A percentile compares a stretch with the other conserved stretches of the same genome.
phyloP scores from a whole-genome alignment of 2,329 filamentous ascomycete genomes.

The Arachnomyces sp. region DNA sequence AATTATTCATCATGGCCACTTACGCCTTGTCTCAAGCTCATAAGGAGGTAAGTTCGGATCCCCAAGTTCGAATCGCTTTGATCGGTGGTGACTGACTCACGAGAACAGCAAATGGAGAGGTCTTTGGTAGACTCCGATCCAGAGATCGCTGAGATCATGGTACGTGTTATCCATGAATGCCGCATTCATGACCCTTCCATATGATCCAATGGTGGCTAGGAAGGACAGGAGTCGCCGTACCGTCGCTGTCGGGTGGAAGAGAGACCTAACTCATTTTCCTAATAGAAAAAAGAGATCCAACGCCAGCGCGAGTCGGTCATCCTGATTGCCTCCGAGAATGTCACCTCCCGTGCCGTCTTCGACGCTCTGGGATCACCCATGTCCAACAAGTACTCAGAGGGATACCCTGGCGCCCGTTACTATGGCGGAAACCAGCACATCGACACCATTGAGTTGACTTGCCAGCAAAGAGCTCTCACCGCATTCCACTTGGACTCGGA shows the following conservation, averaged over 20 bases:
- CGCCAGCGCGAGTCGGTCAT: conserved; percentile 98
- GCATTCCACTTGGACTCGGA: conserved; percentile 78
- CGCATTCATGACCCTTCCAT: too few species aligned
- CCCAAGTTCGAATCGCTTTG: conserved; percentile 13
- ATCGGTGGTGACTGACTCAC: conserved; percentile 26
- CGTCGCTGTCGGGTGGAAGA: too few species aligned
- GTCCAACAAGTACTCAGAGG: conserved; percentile 99
- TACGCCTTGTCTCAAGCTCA: conserved; percentile 62
- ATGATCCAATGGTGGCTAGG: conserved; percentile 1
- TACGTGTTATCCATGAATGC: too few species aligned
- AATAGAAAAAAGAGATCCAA: conserved; percentile 81
- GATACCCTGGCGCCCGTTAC: conserved; percentile 95
- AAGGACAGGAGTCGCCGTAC: neutral
- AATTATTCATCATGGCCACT: conserved; percentile 34
- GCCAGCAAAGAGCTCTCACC: conserved; percentile 86
- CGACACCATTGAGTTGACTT: conserved; percentile 88
- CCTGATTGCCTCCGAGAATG: conserved; percentile 98
- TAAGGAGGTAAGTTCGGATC: conserved; percentile 49
- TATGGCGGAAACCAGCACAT: conserved; percentile 99
- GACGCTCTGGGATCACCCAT: conserved; percentile 91
- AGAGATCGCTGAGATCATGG: conserved; percentile 95
- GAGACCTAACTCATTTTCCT: neutral
- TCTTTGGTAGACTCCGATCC: conserved; percentile 84
- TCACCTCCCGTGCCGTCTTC: conserved; percentile 96
- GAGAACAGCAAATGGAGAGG: conserved; percentile 81